Percentiles rank a stretch among this genome's conserved stretches.
These are phyloP conservation scores for Jaltomata sinuosa DNA, from an alignment of 257 asterid species.

Conservation along the genomic window DNA sequence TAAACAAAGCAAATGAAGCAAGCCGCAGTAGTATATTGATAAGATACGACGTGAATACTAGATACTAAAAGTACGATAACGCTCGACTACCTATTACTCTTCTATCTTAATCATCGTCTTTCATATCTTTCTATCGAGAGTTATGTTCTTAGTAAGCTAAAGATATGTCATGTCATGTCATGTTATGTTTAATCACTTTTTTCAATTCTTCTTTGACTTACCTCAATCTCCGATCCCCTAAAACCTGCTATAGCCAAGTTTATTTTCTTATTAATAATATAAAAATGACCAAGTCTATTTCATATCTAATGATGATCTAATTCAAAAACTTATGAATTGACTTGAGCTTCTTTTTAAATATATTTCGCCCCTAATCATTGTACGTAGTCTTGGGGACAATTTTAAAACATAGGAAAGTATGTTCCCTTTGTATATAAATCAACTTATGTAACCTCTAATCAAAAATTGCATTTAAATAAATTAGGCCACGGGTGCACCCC, in stretches of 20 bases:
- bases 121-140: background rate
- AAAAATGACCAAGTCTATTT: background rate
- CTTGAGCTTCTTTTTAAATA: background rate
- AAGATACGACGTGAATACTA: background rate
- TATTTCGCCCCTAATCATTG: background rate
- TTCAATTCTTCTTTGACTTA: background rate
- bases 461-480: background rate
- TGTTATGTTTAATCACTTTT: accelerated
- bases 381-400: background rate
- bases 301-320: background rate
- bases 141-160: background rate
- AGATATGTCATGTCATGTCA: background rate
- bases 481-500: background rate
- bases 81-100: accelerated
- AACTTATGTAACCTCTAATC: background rate
- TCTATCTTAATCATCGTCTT: background rate
- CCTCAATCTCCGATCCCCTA: background rate
- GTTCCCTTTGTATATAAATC: background rate
- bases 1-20: too few species aligned
- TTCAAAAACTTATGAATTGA: background rate
- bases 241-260: background rate
- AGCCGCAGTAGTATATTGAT: too few species aligned
- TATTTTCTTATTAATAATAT: background rate
- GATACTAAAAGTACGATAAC: background rate
- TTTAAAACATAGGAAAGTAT: background rate